phyloP scores from a whole-genome alignment of 139 green algal species.

The Chlamydomonas sp. region DNA sequence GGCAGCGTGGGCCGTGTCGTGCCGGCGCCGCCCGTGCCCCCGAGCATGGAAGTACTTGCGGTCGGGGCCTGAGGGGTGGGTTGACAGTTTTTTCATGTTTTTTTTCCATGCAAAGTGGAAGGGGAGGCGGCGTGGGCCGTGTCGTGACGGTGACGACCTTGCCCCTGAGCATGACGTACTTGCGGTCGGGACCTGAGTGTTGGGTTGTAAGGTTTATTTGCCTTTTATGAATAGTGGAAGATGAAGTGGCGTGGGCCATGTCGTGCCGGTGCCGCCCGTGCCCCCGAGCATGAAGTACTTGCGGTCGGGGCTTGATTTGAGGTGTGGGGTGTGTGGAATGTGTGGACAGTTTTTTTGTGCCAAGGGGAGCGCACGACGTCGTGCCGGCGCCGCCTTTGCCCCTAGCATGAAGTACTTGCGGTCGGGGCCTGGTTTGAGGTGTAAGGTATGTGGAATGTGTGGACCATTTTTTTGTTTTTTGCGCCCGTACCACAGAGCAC shows the following conservation, averaged over 20 bases:
- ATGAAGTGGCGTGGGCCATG: conserved; percentile 74
- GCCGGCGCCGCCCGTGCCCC: conserved; percentile 95
- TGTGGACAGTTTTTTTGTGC: no score
- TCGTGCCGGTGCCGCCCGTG: conserved; percentile 98
- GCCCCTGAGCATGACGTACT: conserved; percentile 82
- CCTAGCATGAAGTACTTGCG: conserved; percentile 70
- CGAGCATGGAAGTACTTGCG: conserved; percentile 70
- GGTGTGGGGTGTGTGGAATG: no score
- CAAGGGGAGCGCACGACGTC: conserved; percentile 62
- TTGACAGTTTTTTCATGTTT: no score
- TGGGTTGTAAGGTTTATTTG: no score
- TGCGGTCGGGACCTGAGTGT: conserved; percentile 31
- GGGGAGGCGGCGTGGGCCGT: no score
- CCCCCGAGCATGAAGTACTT: conserved; percentile 81
- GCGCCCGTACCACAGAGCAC: no score
- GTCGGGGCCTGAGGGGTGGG: conserved; percentile 29
- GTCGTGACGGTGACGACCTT: conserved; percentile 99
- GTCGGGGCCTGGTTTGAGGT: conserved; percentile 31
- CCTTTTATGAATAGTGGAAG: no score
- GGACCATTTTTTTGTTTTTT: no score
- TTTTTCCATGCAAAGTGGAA: no score
- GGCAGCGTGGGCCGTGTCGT: conserved; percentile 86
- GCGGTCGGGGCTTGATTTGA: conserved; percentile 27
- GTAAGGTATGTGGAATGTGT: no score
- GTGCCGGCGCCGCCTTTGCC: conserved; percentile 98